These are phyloP conservation scores for Leccinum colubrinum DNA, from an alignment of 1,284 basidiomycete species.

Conservation along the genomic window DNA sequence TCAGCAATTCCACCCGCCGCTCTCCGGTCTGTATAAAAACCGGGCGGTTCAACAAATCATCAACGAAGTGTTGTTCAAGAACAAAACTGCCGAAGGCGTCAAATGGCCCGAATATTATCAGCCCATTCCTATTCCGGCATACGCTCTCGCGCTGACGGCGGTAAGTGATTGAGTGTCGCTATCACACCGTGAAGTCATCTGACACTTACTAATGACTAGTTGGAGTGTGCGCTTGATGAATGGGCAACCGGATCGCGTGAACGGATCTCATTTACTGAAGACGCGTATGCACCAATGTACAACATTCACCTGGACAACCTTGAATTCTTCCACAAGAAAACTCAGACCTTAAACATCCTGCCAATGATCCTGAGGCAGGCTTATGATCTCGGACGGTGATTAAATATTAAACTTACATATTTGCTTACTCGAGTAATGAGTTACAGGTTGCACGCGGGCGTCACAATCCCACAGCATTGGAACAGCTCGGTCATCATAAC, in stretches of 20 bases:
- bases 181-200: background rate
- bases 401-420: too few species aligned
- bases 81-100: background rate
- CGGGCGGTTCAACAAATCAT: background rate
- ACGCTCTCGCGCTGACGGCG: background rate
- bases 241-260: background rate
- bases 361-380: background rate
- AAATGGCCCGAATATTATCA: background rate
- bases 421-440: background rate
- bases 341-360: background rate
- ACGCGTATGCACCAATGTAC: background rate
- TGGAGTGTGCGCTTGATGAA: background rate
- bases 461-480: background rate
- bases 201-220: background rate
- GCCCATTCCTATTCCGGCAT: background rate
- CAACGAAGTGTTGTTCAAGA: constrained; percentile 3
- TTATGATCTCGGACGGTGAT: background rate
- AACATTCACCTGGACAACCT: background rate
- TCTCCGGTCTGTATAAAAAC: background rate
- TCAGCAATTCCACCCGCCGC: background rate
- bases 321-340: background rate
- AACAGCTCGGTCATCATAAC: background rate
- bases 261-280: background rate
- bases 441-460: background rate
- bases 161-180: background rate